phyloP scores from a whole-genome alignment of 2,329 filamentous ascomycete species.

The Clarireedia sp. region DNA sequence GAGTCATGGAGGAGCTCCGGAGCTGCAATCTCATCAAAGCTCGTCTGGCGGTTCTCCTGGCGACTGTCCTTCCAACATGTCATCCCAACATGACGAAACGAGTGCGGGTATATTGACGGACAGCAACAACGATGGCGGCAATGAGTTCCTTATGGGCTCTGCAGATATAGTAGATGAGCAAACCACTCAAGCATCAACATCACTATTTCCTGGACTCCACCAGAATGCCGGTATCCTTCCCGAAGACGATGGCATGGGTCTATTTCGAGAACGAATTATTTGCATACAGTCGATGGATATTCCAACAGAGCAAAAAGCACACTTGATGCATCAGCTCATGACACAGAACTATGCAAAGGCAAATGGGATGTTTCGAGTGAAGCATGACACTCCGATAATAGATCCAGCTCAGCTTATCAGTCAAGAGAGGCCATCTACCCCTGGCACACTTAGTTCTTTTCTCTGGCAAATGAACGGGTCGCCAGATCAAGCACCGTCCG shows the following conservation, averaged over 20 bases:
- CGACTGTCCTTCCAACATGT: constrained; percentile 22
- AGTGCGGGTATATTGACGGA: too few species aligned
- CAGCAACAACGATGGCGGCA: too few species aligned
- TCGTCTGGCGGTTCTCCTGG: constrained; percentile 8
- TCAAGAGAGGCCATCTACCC: constrained; percentile 36
- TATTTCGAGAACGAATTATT: constrained; percentile 59
- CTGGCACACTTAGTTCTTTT: constrained; percentile 44
- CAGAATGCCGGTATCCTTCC: constrained; percentile 35
- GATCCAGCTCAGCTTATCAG: constrained; percentile 26
- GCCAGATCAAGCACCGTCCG: constrained; percentile 15
- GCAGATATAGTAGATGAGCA: constrained; percentile 20
- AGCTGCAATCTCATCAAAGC: too few species aligned
- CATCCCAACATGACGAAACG: constrained; percentile 7
- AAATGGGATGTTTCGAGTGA: constrained; percentile 28
- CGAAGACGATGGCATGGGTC: constrained; percentile 72
- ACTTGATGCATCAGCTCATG: constrained; percentile 61
- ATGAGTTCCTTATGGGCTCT: constrained; percentile 18
- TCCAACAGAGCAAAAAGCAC: constrained; percentile 57
- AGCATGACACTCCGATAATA: constrained; percentile 19
- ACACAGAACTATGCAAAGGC: constrained; percentile 57
- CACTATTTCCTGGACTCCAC: constrained; percentile 11
- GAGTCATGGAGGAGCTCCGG: too few species aligned
- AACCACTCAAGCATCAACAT: constrained; percentile 17
- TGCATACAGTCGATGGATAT: constrained; percentile 56
- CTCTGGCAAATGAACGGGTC: constrained; percentile 46